Evolutionary conservation across 768 basidiomycete species (phyloP).

Genomic region (Pisolithus orientalis): DNA sequence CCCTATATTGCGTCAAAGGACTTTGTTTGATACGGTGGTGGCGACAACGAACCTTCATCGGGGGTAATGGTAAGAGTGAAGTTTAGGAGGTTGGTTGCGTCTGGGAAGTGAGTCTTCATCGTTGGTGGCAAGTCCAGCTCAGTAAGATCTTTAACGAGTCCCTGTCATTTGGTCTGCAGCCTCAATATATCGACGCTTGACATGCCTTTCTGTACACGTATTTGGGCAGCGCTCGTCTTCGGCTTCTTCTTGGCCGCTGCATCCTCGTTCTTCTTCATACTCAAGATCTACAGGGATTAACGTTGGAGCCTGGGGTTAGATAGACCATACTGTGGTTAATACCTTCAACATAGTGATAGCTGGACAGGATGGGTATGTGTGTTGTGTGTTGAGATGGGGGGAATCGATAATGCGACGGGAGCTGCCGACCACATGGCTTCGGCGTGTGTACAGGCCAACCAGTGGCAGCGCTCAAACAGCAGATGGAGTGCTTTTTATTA

Average conservation of each 20-base stretch:
- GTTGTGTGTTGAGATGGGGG: slow-evolving; percentile 10
- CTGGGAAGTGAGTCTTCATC: slow-evolving; percentile 92
- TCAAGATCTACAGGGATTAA: slow-evolving; percentile 72
- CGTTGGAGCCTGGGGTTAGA: slow-evolving; percentile 4
- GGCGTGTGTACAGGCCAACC: too few species aligned
- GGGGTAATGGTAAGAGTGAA: slow-evolving; percentile 93
- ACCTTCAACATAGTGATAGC: slow-evolving; percentile 39
- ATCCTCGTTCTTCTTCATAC: slow-evolving; percentile 99
- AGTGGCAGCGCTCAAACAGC: too few species aligned
- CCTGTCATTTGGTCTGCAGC: slow-evolving; percentile 2
- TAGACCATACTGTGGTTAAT: background rate
- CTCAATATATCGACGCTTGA: background rate
- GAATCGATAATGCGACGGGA: slow-evolving; percentile 23
- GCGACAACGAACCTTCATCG: slow-evolving; percentile 72
- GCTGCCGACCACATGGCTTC: slow-evolving; percentile 17
- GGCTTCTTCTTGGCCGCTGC: slow-evolving; percentile 97
- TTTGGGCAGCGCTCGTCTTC: slow-evolving; percentile 96
- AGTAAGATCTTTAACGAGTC: slow-evolving; percentile 65
- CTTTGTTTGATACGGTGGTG: background rate
- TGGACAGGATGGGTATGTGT: slow-evolving; percentile 6
- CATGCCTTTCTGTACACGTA: slow-evolving; percentile 97
- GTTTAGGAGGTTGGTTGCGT: slow-evolving; percentile 92
- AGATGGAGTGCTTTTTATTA: too few species aligned
- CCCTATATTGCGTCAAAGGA: slow-evolving; percentile 41
- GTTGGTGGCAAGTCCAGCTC: slow-evolving; percentile 94